Base-by-base conservation (phyloP, 2,329 filamentous ascomycete species). In the Nannizziopsis barbatae region DNA sequence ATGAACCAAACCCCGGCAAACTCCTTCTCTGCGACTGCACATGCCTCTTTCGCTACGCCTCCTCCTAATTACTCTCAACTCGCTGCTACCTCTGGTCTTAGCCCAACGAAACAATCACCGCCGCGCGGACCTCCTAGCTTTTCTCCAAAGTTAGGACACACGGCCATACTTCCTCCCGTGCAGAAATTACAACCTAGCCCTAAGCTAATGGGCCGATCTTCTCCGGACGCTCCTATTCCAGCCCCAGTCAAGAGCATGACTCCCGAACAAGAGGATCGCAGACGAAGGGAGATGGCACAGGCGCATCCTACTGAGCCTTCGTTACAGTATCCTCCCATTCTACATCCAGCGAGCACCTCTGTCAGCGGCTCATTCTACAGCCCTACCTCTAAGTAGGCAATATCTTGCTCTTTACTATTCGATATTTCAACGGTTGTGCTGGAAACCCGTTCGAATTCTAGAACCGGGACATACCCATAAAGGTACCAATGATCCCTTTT, bases 101-200 rank as follows among this genome's bases (percentile, higher is more conserved):
- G 69, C 27, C 70, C 70, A 10, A 70, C 62, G 11, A 72, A 72
- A 52, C 66, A 71, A 42, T 69, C 67, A 9, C 67, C 68, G 22
- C 51, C 55, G 1, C 52, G 51, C 31, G 45, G 54, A 9, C 61
- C 50, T 10, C 50, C 47, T 39, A 42, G 30, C 18, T 42, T 45
- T 14, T 45, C 49, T 5, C 38, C 46, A 9, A 44, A 38, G 20
- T 15, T 52, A 10, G 44, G 45, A 3, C 45, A 39, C 27, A 61
- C 65, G 2, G 58, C 66, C 0, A 58, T 70, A 8, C 54, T 70
- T 15, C 67, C 66, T 20, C 66, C 66, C 1, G 63, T 70, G 5
- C 66, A 65, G 51, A 61, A 57, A 55, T 55, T 70, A 7, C 63
- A 69, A 37, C 67, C 67, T 3, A 70, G 67, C 49, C 67, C 67